These are phyloP conservation scores for Pleurotus ostreatus DNA, from an alignment of 768 basidiomycete genomes.

Conservation along the genomic window DNA sequence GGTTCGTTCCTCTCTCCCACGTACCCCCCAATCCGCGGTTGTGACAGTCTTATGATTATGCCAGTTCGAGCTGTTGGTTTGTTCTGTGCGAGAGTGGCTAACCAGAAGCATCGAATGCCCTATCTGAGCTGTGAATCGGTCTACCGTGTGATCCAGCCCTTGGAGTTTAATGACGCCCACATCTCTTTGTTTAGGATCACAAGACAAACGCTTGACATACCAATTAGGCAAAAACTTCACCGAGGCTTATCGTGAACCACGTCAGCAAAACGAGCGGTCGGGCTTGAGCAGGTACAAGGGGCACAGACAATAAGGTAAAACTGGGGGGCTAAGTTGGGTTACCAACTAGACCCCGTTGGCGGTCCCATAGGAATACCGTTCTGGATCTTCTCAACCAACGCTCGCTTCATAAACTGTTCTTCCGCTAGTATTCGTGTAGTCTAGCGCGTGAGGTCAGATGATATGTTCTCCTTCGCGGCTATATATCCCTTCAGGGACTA, in stretches of 20 bases:
- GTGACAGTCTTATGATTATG: neutral
- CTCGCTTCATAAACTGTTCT: slow-evolving; percentile 97
- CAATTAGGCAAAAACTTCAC: slow-evolving; percentile 11
- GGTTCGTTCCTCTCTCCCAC: no score
- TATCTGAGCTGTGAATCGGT: neutral
- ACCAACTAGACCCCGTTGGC: slow-evolving; percentile 35
- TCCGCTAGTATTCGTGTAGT: slow-evolving; percentile 83
- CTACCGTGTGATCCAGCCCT: neutral
- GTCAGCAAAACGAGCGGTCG: neutral
- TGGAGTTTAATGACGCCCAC: neutral
- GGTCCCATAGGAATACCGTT: slow-evolving; percentile 49
- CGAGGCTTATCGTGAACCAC: slow-evolving; percentile 7
- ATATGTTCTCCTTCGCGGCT: slow-evolving; percentile 5
- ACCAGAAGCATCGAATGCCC: neutral
- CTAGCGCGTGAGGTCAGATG: slow-evolving; percentile 30
- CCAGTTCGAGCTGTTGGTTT: neutral
- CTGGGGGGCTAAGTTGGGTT: neutral
- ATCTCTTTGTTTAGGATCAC: neutral
- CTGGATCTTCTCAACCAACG: slow-evolving; percentile 88
- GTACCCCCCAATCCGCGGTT: no score
- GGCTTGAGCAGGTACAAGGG: slow-evolving; percentile 3
- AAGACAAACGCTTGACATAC: slow-evolving; percentile 3
- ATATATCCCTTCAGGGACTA: neutral
- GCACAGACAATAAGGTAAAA: neutral
- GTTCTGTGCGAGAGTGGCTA: neutral